Evolutionary conservation across 2,329 filamentous ascomycete species (phyloP).

Genomic region (Bertia moriformis): DNA sequence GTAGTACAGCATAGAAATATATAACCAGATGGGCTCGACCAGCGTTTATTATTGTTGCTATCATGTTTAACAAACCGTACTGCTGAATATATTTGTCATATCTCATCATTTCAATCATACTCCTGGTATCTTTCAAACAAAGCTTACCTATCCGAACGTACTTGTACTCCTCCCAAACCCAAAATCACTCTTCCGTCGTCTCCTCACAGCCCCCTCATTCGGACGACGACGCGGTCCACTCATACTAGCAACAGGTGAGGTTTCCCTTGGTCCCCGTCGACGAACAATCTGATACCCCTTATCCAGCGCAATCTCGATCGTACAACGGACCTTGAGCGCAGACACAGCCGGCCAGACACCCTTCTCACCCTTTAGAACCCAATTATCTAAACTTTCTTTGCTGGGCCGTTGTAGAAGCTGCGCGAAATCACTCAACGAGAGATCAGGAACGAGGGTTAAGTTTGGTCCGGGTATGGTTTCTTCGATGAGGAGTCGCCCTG

Average conservation of each 20-base stretch:
- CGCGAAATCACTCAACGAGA: constrained; percentile 59
- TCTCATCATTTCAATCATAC: no score
- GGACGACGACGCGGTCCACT: neutral
- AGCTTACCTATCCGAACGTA: no score
- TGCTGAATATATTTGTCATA: no score
- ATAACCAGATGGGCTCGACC: no score
- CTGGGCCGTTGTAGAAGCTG: constrained; percentile 74
- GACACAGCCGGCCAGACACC: constrained; percentile 84
- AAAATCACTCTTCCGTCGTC: no score
- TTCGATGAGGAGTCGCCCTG: constrained; percentile 67
- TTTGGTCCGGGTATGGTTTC: constrained; percentile 67
- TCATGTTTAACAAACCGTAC: no score
- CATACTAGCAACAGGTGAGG: neutral
- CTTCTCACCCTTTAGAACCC: constrained; percentile 71
- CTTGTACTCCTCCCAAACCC: no score
- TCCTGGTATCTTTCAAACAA: no score
- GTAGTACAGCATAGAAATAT: no score
- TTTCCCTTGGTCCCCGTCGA: constrained; percentile 18
- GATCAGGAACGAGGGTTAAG: constrained; percentile 69
- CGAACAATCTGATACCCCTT: constrained; percentile 69
- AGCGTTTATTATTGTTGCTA: no score
- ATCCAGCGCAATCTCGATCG: constrained; percentile 77
- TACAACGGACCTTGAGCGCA: constrained; percentile 67
- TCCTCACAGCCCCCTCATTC: constrained; percentile 1
- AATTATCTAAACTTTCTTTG: constrained; percentile 61